phyloP scores from a whole-genome alignment of 805 yeast species.

The Candida odintsovae region DNA sequence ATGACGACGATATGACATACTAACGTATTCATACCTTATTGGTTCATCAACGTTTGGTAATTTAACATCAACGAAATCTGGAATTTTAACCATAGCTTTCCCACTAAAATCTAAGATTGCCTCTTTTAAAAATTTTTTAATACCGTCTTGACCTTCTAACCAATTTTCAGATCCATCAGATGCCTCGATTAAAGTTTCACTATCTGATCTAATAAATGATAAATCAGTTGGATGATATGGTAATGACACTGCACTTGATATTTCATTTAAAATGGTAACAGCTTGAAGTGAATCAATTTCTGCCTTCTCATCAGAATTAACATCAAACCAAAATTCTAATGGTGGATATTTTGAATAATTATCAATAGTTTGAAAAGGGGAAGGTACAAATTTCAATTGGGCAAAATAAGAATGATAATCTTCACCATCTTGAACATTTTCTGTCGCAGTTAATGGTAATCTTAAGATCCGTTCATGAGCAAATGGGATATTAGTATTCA shows the following conservation, averaged over 20 bases:
- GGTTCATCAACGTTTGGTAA: constrained; percentile 30
- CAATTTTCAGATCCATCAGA: constrained; percentile 13
- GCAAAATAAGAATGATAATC: constrained; percentile 30
- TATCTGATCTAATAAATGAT: constrained; percentile 27
- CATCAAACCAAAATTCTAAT: constrained; percentile 49
- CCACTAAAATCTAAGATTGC: constrained; percentile 39
- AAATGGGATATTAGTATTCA: constrained; percentile 19
- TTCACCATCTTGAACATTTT: constrained; percentile 1
- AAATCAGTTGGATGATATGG: constrained; percentile 39
- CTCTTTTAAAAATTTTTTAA: constrained; percentile 33
- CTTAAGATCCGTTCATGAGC: constrained; percentile 12
- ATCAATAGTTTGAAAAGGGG: constrained; percentile 28
- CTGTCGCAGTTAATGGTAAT: constrained; percentile 13
- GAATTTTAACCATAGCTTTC: constrained; percentile 28
- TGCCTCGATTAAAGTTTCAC: constrained; percentile 12
- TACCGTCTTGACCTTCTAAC: constrained; percentile 34
- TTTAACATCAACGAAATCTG: constrained; percentile 33
- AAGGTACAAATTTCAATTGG: constrained; percentile 42
- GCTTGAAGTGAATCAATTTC: constrained; percentile 31
- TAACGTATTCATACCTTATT: constrained; percentile 40
- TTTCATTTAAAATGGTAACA: constrained; percentile 41
- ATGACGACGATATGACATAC: constrained; percentile 38
- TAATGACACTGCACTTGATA: constrained; percentile 34
- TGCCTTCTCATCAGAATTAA: constrained; percentile 30
- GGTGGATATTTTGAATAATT: constrained; percentile 39